Base-by-base conservation (phyloP, 2,329 filamentous ascomycete species). In the Penicillium crustosum region DNA sequence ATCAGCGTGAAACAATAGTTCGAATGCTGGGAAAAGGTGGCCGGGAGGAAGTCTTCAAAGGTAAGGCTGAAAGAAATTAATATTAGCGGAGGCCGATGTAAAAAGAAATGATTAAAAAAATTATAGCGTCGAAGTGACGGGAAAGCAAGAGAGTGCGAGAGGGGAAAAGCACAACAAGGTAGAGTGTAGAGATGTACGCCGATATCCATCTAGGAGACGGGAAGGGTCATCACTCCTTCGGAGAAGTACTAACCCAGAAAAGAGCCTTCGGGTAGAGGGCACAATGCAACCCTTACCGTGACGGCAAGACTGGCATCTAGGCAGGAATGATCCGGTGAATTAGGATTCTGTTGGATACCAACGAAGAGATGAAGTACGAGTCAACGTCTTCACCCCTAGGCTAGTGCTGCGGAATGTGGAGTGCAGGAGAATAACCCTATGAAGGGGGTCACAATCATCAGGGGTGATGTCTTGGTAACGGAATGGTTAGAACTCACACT, bases 371-470 rank as follows among this genome's bases (percentile, higher is more conserved):
- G 70, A 76, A 79, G 74, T 59, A 77, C 77, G 76, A 79, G 72
- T 74, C 64, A 79, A 79, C 76, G 76, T 74, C 75, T 79, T 77
- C 76, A 75, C 74, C 72, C 68, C 69, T 73, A 69, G 66, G 69
- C 70, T 68, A 65, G 59, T 61, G 68, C 67, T 68, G 67, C 66
- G 69, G 73, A 75, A 75, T 73, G 72, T 74, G 70, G 70, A 69
- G 68, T 66, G 69, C 63, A 72, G 70, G 66, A 67, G 58, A 56
- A 64, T 45, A 73, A 73, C 71, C 73, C 73, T 76, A 73, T 70
- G 66, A 64, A 75, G 70, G 74, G 73, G 69, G 65, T 66, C 64
- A 68, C 66, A 65, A 74, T 68, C 65, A 70, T 74, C 71, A 74
- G 72, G 71, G 71, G 71, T 68, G 61, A 66, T 63, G 67, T 66